Evolutionary conservation across 2,329 filamentous ascomycete species (phyloP).

Genomic region (Cladosporium cucumerinum): DNA sequence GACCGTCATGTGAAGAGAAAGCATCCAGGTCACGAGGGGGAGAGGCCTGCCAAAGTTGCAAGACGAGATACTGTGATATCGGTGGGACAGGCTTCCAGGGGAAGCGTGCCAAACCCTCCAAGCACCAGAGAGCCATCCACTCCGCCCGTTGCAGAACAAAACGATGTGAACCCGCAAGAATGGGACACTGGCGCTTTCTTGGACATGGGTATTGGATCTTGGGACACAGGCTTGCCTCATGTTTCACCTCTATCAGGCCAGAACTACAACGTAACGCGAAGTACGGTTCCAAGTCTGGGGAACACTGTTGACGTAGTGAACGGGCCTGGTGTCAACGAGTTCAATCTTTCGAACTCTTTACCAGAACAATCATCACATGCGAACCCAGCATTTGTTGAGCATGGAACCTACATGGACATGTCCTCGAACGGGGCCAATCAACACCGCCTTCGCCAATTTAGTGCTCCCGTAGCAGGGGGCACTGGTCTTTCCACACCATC

Average conservation of each 20-base stretch:
- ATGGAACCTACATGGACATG: neutral
- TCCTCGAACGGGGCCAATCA: neutral
- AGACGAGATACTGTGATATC: constrained; percentile 7
- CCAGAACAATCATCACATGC: neutral
- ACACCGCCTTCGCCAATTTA: neutral
- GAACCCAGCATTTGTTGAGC: neutral
- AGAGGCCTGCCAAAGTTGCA: constrained; percentile 20
- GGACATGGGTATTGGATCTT: neutral
- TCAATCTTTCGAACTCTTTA: neutral
- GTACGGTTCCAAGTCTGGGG: neutral
- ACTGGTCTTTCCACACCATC: neutral
- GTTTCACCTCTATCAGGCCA: neutral
- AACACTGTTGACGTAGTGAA: neutral
- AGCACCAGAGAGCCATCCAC: neutral
- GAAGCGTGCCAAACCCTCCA: neutral
- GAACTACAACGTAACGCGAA: neutral
- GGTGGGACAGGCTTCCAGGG: neutral
- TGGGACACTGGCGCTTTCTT: neutral
- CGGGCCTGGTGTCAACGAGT: neutral
- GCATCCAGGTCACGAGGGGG: constrained; percentile 31
- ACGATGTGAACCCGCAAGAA: neutral
- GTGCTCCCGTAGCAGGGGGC: neutral
- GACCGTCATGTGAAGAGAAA: constrained; percentile 44
- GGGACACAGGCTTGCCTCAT: neutral
- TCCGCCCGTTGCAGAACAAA: neutral